Percentiles rank a stretch among this genome's conserved stretches.
phyloP scores from a whole-genome alignment of 2,329 filamentous ascomycete species.

The Tolypocladium album region DNA sequence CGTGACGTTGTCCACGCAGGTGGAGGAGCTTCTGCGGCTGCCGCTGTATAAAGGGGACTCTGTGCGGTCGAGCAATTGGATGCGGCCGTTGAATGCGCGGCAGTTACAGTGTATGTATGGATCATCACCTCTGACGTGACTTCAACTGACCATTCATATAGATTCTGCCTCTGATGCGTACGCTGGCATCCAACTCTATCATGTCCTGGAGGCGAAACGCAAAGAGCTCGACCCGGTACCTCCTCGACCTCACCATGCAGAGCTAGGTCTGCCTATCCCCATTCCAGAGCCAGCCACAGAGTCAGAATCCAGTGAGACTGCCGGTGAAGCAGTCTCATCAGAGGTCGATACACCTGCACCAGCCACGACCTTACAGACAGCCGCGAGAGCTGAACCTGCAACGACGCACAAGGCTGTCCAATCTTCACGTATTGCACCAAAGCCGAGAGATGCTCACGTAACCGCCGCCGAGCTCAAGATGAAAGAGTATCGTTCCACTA shows the following conservation, averaged over 20 bases:
- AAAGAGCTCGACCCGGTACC: constrained; percentile 57
- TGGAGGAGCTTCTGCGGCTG: constrained; percentile 58
- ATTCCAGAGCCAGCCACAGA: constrained; percentile 18
- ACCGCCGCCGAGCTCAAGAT: constrained; percentile 30
- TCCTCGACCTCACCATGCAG: constrained; percentile 57
- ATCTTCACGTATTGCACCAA: background rate
- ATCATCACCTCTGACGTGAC: constrained; percentile 1
- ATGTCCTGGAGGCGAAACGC: constrained; percentile 59
- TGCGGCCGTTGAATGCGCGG: constrained; percentile 42
- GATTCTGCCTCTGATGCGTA: constrained; percentile 80
- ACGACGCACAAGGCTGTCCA: constrained; percentile 5
- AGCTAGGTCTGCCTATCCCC: constrained; percentile 54
- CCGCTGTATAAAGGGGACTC: constrained; percentile 63
- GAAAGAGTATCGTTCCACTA: constrained; percentile 22
- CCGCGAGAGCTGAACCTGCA: background rate
- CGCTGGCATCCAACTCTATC: constrained; percentile 62
- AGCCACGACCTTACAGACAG: background rate
- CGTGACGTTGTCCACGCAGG: constrained; percentile 58
- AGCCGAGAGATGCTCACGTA: constrained; percentile 27
- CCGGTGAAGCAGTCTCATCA: background rate
- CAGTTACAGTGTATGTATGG: constrained; percentile 58
- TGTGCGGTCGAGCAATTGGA: constrained; percentile 71
- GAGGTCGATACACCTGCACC: background rate
- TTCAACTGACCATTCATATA: constrained; percentile 15
- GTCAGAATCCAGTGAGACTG: background rate